A percentile compares a stretch with the other conserved stretches of the same genome.
Conservation (phyloP, 192 early-diverging fungal species). For the Coemansia umbellata region DNA sequence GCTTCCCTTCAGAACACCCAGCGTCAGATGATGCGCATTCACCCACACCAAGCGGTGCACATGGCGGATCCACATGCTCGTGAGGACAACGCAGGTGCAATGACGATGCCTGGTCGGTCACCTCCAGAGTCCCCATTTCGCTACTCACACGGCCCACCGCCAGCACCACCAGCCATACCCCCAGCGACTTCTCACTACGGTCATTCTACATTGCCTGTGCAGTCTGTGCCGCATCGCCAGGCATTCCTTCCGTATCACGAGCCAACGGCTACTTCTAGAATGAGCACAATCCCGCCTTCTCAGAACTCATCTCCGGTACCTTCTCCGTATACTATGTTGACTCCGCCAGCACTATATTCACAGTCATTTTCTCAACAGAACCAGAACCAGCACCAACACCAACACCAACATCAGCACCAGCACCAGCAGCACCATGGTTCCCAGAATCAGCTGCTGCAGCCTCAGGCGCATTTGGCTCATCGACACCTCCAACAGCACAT, state of each 20-base stretch:
- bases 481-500: conserved; percentile 16
- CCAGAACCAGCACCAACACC: background rate
- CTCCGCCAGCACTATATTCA: conserved; percentile 43
- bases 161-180: conserved; percentile 36
- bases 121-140: conserved; percentile 45
- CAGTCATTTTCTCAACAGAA: conserved; percentile 29
- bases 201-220: background rate
- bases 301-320: conserved; percentile 21
- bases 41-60: conserved; percentile 5
- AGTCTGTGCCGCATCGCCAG: conserved; percentile 14
- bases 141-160: conserved; percentile 40
- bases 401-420: conserved; percentile 11
- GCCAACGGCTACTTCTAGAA: background rate
- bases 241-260: conserved; percentile 14
- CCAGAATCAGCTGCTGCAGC: conserved; percentile 7
- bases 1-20: conserved; percentile 6
- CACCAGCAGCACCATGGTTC: conserved; percentile 7
- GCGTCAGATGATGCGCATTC: conserved; percentile 5
- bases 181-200: conserved; percentile 7
- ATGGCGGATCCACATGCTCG: conserved; percentile 1
- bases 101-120: conserved; percentile 25
- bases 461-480: conserved; percentile 10
- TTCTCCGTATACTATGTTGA: conserved; percentile 20
- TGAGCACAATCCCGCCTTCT: conserved; percentile 1
- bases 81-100: conserved; percentile 13